These are phyloP conservation scores for Penicillium coprophilum DNA, from an alignment of 495 filamentous ascomycete species.

Conservation along the genomic window DNA sequence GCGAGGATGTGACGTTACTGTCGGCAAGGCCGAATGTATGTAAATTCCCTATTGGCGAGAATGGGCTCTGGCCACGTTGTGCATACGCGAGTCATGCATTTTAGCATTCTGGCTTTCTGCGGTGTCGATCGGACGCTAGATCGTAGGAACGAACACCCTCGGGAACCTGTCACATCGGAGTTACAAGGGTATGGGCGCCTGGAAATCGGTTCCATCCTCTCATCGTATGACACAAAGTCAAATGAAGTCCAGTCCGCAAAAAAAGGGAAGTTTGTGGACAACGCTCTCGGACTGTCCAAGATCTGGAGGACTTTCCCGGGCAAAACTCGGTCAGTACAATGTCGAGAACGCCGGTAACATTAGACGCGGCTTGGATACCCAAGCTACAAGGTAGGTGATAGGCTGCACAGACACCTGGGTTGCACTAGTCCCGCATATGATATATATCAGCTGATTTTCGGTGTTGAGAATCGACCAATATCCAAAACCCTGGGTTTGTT, in stretches of 20 bases:
- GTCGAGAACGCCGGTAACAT: not conserved
- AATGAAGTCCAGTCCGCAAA: not conserved
- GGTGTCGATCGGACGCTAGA: not conserved
- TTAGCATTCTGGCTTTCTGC: too few relatives aligned
- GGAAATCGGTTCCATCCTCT: not conserved
- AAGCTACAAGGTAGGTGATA: constrained; percentile 6
- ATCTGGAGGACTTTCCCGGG: not conserved
- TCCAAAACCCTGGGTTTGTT: not conserved
- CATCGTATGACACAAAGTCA: not conserved
- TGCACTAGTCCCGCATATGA: constrained; percentile 40
- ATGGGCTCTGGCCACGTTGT: constrained; percentile 10
- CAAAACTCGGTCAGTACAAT: not conserved
- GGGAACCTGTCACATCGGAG: not conserved
- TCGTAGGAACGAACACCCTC: not conserved
- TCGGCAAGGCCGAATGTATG: constrained; percentile 4
- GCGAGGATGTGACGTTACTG: constrained; percentile 3
- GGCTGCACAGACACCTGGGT: constrained; percentile 17
- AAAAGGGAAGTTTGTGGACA: not conserved
- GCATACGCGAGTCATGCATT: constrained; percentile 13
- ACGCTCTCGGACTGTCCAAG: not conserved
- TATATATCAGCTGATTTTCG: constrained; percentile 38
- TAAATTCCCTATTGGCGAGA: not conserved
- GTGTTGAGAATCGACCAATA: not conserved
- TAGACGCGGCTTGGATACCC: constrained; percentile 14
- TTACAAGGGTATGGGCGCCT: not conserved